A percentile compares a stretch with the other conserved stretches of the same genome.
Evolutionary conservation across 345 rosid genomes (phyloP).

Genomic region (Salix arbutifolia): DNA sequence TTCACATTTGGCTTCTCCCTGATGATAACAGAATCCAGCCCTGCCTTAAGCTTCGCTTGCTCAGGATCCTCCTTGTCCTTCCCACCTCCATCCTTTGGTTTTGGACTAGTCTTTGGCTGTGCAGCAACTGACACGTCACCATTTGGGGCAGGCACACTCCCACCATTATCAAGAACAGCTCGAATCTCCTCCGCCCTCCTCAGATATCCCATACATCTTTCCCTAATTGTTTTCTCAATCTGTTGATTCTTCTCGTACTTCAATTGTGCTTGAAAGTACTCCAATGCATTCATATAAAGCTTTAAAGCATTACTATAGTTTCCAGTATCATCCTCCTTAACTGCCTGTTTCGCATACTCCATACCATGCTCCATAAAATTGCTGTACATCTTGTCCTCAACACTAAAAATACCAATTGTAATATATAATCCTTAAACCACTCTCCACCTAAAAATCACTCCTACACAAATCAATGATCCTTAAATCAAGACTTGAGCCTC

Average conservation of each 20-base stretch:
- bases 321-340: slow-evolving; percentile 74
- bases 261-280: slow-evolving; percentile 81
- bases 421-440: too few species aligned
- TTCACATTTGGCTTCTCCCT: slow-evolving; percentile 82
- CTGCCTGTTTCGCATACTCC: slow-evolving; percentile 90
- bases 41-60: slow-evolving; percentile 75
- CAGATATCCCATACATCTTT: slow-evolving; percentile 72
- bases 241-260: slow-evolving; percentile 94
- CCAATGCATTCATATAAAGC: slow-evolving; percentile 83
- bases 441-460: neutral
- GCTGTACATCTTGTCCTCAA: slow-evolving; percentile 55
- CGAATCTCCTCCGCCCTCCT: slow-evolving; percentile 91
- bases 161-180: slow-evolving; percentile 71
- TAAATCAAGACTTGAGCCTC: neutral
- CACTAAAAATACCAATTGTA: neutral
- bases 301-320: slow-evolving; percentile 76
- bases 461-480: neutral
- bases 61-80: slow-evolving; percentile 73
- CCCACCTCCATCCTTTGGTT: slow-evolving; percentile 41
- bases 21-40: slow-evolving; percentile 70
- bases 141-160: slow-evolving; percentile 53
- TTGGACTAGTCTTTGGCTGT: slow-evolving; percentile 57
- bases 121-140: slow-evolving; percentile 60
- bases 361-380: slow-evolving; percentile 87
- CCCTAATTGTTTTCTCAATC: slow-evolving; percentile 66